Conservation (phyloP, 352 stramenopile species). For the Stephanocyclus meneghinianus region DNA sequence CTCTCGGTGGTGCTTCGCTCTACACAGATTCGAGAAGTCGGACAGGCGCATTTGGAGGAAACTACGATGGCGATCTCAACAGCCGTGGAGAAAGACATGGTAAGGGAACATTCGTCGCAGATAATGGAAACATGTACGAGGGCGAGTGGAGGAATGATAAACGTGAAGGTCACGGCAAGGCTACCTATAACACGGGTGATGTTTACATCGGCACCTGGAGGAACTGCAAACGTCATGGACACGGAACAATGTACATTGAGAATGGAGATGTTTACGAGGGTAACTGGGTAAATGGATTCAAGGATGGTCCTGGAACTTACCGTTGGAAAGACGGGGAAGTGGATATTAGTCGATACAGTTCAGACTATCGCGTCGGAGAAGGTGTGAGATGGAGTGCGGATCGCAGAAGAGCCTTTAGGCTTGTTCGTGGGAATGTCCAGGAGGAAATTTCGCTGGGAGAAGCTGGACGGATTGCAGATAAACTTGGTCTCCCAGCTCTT, state of each 20-base stretch:
- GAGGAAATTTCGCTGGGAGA: constrained; percentile 49
- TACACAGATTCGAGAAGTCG: constrained; percentile 39
- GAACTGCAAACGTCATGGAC: constrained; percentile 52
- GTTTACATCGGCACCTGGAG: constrained; percentile 55
- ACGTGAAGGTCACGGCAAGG: constrained; percentile 85
- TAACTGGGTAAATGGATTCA: constrained; percentile 41
- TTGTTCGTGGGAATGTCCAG: constrained; percentile 51
- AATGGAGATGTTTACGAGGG: constrained; percentile 53
- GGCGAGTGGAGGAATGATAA: constrained; percentile 88
- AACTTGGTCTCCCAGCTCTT: constrained; percentile 32
- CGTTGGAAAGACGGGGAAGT: constrained; percentile 51
- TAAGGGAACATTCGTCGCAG: constrained; percentile 85
- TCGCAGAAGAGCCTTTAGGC: constrained; percentile 37
- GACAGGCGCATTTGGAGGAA: constrained; percentile 42
- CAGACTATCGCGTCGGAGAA: constrained; percentile 48
- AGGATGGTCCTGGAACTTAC: constrained; percentile 45
- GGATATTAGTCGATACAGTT: constrained; percentile 47
- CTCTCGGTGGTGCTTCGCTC: constrained; percentile 46
- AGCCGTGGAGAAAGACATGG: constrained; percentile 71
- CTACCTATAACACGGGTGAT: constrained; percentile 54
- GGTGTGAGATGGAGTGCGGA: constrained; percentile 46
- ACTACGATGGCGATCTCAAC: constrained; percentile 55
- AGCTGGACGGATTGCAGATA: constrained; percentile 44
- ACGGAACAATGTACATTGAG: constrained; percentile 54
- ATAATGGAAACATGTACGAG: constrained; percentile 88